Evolutionary conservation across 2,329 filamentous ascomycete genomes (phyloP).

Genomic region (Verticillium alfalfae): DNA sequence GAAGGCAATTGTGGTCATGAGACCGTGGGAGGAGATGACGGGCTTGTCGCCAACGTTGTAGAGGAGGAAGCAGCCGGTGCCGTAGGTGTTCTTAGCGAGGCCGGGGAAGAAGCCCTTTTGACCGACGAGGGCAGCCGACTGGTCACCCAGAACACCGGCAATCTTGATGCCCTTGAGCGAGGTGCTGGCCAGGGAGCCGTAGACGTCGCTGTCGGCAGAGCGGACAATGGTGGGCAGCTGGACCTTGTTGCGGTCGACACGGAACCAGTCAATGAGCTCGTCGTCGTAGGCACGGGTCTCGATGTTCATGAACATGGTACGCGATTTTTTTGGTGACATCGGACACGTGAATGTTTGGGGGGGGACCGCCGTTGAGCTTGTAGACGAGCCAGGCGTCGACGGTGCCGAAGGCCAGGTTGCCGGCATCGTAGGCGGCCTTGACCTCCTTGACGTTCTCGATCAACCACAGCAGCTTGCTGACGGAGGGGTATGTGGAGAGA

Average conservation of each 20-base stretch:
- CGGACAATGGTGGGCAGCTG: constrained; percentile 71
- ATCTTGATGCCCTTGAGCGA: constrained; percentile 63
- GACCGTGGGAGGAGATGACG: constrained; percentile 70
- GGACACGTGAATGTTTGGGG: constrained; percentile 64
- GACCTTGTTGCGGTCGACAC: constrained; percentile 63
- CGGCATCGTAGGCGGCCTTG: constrained; percentile 64
- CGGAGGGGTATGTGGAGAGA: constrained; percentile 77
- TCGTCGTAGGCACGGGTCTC: constrained; percentile 71
- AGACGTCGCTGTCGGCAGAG: constrained; percentile 64
- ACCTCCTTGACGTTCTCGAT: constrained; percentile 63
- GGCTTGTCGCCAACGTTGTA: constrained; percentile 79
- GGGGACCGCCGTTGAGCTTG: constrained; percentile 67
- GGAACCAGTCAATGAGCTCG: constrained; percentile 68
- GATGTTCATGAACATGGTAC: constrained; percentile 86
- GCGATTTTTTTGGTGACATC: constrained; percentile 77
- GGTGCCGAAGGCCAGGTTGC: constrained; percentile 70
- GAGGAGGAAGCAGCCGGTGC: constrained; percentile 78
- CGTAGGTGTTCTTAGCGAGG: constrained; percentile 79
- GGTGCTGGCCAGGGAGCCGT: constrained; percentile 58
- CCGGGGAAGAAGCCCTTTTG: constrained; percentile 74
- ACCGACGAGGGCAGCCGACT: constrained; percentile 75
- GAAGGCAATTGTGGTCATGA: constrained; percentile 73
- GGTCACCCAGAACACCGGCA: constrained; percentile 74
- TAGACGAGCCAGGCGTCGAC: constrained; percentile 78
- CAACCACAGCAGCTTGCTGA: constrained; percentile 74